These are phyloP conservation scores for Fremontodendron californicum DNA, from an alignment of 345 rosid species.

Conservation along the genomic window DNA sequence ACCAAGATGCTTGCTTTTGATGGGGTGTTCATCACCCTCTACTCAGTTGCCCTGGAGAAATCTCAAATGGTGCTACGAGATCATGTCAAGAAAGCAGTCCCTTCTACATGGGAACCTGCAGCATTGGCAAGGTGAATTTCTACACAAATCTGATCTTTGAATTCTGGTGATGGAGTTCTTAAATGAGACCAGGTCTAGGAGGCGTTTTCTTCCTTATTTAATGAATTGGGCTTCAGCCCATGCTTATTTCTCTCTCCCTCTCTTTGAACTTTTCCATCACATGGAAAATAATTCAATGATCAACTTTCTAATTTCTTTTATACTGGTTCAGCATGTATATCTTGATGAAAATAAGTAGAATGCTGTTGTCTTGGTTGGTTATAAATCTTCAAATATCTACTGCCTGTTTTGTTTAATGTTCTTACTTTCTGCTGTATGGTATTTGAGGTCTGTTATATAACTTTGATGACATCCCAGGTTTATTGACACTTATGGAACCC, in stretches of 20 bases:
- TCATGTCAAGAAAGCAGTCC: conserved; percentile 65
- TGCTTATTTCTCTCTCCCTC: not conserved
- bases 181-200: not conserved
- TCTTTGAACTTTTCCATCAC: not conserved
- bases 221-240: not conserved
- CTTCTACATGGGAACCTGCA: conserved; percentile 70
- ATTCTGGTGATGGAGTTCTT: not conserved
- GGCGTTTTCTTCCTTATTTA: too few species aligned
- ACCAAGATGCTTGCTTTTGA: conserved; percentile 89
- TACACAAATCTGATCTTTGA: not conserved
- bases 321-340: not conserved
- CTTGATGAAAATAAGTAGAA: not conserved
- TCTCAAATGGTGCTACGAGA: conserved; percentile 59
- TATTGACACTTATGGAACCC: conserved; percentile 65
- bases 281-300: not conserved
- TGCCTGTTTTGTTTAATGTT: not conserved
- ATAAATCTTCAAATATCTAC: not conserved
- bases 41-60: conserved; percentile 61
- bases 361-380: not conserved
- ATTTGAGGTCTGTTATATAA: not conserved
- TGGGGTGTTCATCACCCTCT: conserved; percentile 68
- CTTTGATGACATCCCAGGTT: conserved; percentile 40
- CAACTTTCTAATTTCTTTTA: not conserved
- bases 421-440: not conserved
- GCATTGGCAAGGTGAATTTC: conserved; percentile 55